These are phyloP conservation scores for Aspergillus ostianus DNA, from an alignment of 495 filamentous ascomycete species.

Conservation along the genomic window DNA sequence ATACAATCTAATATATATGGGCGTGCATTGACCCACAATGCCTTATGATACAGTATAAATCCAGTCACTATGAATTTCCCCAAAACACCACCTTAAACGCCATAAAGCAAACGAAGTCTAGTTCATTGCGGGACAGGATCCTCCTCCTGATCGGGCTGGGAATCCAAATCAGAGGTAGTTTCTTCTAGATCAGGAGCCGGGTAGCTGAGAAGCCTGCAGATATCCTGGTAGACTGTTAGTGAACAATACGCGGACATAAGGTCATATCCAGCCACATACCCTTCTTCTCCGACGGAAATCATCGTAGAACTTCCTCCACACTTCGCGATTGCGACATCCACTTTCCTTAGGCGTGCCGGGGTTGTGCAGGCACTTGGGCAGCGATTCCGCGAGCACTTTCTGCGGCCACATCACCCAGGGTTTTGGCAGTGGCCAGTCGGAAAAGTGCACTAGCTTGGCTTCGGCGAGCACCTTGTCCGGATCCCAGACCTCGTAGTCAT, in stretches of 20 bases:
- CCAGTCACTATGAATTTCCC: not conserved
- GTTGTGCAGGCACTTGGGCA: conserved; percentile 57
- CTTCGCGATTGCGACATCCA: conserved; percentile 60
- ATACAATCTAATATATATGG: not conserved
- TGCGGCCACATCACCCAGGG: conserved; percentile 69
- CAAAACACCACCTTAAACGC: not conserved
- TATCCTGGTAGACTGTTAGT: conserved; percentile 28
- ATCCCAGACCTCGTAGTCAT: conserved; percentile 65
- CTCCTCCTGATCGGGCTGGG: not conserved
- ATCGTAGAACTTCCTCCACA: conserved; percentile 71
- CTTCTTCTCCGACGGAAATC: conserved; percentile 63
- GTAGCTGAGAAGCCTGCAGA: conserved; percentile 49
- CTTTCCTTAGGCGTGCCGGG: conserved; percentile 43
- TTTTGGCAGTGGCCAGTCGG: conserved; percentile 78
- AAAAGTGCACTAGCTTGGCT: conserved; percentile 78
- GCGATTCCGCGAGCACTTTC: conserved; percentile 50
- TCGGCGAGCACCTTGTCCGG: conserved; percentile 59
- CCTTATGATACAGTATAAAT: not conserved
- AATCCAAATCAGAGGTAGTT: not conserved
- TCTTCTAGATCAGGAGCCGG: conserved; percentile 45
- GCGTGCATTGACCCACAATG: not conserved
- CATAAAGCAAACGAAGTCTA: not conserved
- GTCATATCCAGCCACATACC: conserved; percentile 35
- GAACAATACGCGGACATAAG: not conserved
- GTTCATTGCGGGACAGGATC: not conserved